Evolutionary conservation across 345 rosid species (phyloP), one percentile per base, ranked within the genome.

Genomic region (thale cress (Arabidopsis thaliana)): DNA sequence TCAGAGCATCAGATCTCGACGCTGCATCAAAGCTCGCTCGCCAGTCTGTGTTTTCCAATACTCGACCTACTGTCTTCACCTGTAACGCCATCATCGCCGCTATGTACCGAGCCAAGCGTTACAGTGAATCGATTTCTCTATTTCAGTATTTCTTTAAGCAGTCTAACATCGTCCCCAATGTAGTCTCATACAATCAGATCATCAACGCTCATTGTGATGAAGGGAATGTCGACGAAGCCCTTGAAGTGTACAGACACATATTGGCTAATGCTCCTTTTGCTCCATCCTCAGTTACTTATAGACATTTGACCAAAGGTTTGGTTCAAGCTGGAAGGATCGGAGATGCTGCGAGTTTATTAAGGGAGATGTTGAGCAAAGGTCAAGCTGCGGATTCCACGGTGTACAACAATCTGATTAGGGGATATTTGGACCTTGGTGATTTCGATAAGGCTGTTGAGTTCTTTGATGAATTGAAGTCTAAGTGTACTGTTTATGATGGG

Each of bases 1-100:
- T 95, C 79, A 89, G 99, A 6, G 96, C 99, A 10, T 87, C 82
- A 2, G 99, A 95, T 75, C 97, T 95, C 11, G 98, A 95, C 24
- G 93, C 97, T 7, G 96, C 99, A 3, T 89, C 99, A 3, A 74
- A 60, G 7, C 74, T 95, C n/a, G 97, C 97, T 28, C 93, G 99
- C 2, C 87, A 85, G 65, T 81, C 96, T 6, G 89, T 90, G 16
- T 89, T 81, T 78, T 85, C 96, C 58, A 78, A 68, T 14, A 85
- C 85, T 8, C 87, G 97, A 34, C 96, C 97, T 69, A 95, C 97
- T 5, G 98, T 95, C n/a, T 95, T 95, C 88, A 95, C 98, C 10
- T 95, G 98, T 77, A 95, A 93, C 61, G 99, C 99, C 11, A 88
- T 95, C 68, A 86, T 93, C 33, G 99, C 98, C 0, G 96, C 97